Base-by-base conservation (phyloP, 176 grass and related monocot genomes). In the Tillandsia leiboldiana region DNA sequence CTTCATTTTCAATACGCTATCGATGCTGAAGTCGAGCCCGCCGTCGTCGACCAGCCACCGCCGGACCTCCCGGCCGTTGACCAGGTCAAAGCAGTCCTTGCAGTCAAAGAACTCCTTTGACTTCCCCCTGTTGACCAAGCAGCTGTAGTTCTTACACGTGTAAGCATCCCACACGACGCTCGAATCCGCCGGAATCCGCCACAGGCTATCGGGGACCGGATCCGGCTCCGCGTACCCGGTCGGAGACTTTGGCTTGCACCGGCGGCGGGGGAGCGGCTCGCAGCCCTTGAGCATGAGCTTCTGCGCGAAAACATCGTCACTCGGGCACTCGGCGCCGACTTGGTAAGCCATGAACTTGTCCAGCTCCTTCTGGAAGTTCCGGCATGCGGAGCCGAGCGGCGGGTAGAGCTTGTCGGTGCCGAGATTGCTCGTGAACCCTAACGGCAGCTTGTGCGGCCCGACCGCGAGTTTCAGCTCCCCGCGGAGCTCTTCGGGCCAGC, bases 61-160 rank as follows among this genome's bases (percentile, higher is more conserved):
- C 57, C 53, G 13, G 18, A 17, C 13, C 54, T 20, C 54, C 54
- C 54, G 18, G 54, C 54, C 54, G 51, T 77, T 15, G n/a, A 53
- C 49, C 65, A 77, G 52, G 53, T 69, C 61, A 65, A 77, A 77
- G 65, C 74, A 77, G 6, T 69, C 65, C 3, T 51, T 18, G 53
- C 74, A 77, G 33, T 77, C 69, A 65, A 77, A 69, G 74, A 69
- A 77, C 52, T 3, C 74, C 74, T 26, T 77, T 77, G 5, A 42
- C 52, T 24, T 78, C 1, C 72, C 88, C 56, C 92, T 75, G n/a
- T 62, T 50, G 24, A 96, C 86, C 20, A 96, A 82, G 83, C 88
- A 96, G 27, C 70, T 82, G 80, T 96, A 96, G 74, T 91, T 96
- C 86, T 96, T 96, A 81, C 92, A 96, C 62, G 83, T 84, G 85